A percentile compares a stretch with the other conserved stretches of the same genome.
These are phyloP conservation scores for Fremontodendron californicum DNA, from an alignment of 345 rosid genomes.

Conservation along the genomic window DNA sequence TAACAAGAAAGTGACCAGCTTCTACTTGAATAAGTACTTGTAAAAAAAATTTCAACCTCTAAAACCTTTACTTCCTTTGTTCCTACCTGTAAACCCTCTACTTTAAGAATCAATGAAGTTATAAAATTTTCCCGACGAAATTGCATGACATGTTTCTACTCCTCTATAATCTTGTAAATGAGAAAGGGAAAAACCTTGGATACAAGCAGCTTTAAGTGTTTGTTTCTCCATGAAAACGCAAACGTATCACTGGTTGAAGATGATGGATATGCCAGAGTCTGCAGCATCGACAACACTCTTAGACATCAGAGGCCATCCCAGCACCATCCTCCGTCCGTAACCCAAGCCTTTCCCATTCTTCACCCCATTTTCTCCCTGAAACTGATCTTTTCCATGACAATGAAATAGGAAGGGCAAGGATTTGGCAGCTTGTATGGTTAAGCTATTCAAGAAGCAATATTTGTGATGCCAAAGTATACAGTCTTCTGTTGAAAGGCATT, in stretches of 20 bases:
- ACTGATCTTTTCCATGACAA: background rate
- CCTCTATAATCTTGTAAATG: background rate
- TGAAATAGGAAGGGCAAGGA: background rate
- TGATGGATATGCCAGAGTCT: background rate
- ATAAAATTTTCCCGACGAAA: background rate
- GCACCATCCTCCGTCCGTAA: background rate
- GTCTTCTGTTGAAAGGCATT: constrained; percentile 79
- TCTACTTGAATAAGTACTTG: background rate
- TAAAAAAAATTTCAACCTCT: background rate
- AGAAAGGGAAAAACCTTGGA: background rate
- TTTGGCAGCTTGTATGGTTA: background rate
- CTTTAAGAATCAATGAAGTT: background rate
- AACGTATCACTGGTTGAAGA: background rate
- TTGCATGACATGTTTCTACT: background rate
- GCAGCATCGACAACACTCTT: background rate
- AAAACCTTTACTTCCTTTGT: background rate
- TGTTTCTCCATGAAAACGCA: background rate
- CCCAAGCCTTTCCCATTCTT: background rate
- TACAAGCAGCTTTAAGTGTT: background rate
- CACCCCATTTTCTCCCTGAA: background rate
- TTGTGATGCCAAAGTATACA: constrained; percentile 78
- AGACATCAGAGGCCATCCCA: background rate
- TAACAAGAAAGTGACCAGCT: background rate
- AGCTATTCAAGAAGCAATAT: constrained; percentile 47
- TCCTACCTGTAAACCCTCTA: background rate